Base-by-base conservation (phyloP, 2,329 filamentous ascomycete genomes). In the Pseudogymnoascus verrucosus region DNA sequence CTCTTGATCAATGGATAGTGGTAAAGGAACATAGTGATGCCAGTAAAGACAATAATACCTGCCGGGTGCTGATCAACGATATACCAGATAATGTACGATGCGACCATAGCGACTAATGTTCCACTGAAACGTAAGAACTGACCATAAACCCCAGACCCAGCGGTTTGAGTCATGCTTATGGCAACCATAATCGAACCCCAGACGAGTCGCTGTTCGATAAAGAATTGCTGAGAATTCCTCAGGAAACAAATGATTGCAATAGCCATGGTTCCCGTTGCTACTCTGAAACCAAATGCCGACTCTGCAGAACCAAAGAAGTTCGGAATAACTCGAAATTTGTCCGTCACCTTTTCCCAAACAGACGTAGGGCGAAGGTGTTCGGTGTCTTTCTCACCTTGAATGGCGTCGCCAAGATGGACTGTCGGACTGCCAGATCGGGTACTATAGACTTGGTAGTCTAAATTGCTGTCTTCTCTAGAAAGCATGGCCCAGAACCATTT, bases 101-200 rank as follows among this genome's bases (percentile, higher is more conserved):
- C 76, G 2, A 87, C 71, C 82, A 89, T 87, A 8, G 87, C 87
- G 2, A 86, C 69, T 1, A 81, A 74, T 0, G 88, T 91, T 6
- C 88, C 89, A 1, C 78, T 71, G 3, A 89, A 79, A 16, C 87
- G 80, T 23, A 87, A 80, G 2, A 87, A 69, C 70, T 90, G 90
- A 47, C 84, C 85, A 66, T 87, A 88, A n/a, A 89, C 79, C 31
- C 84, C 86, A 67, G 89, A 84, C 0, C 88, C 89, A 0, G 87
- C 83, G 0, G 83, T 84, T 1, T 57, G 59, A 23, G 57, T 59
- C 65, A 67, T 67, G 26, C 63, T 62, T 54, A 66, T 64, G 7
- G 65, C 62, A 12, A 62, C 62, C 65, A 91, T 90, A 67, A 91
- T 88, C 78, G 90, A 83, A 1, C 87, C 85, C 89, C 89, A 91